Conservation (phyloP, 179 eudicot genomes). For the Spinacia oleracea region DNA sequence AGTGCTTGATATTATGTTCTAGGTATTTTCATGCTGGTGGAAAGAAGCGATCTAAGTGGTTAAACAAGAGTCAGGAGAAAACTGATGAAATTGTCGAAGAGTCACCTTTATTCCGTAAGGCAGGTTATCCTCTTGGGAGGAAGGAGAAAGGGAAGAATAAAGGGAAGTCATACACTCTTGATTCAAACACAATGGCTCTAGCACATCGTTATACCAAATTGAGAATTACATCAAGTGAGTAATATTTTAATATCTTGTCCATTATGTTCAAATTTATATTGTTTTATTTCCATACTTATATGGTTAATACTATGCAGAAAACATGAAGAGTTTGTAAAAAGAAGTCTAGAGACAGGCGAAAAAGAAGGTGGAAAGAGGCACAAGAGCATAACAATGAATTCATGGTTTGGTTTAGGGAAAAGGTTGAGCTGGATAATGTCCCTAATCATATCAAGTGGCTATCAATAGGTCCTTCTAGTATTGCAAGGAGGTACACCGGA, state of each 20-base stretch:
- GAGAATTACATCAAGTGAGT: neutral
- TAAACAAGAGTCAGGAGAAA: neutral
- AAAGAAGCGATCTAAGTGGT: neutral
- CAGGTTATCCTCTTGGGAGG: no score
- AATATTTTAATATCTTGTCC: neutral
- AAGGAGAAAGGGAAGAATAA: neutral
- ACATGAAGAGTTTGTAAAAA: neutral
- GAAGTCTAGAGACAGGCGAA: neutral
- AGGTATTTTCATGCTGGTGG: neutral
- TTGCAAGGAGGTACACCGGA: neutral
- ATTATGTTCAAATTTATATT: no score
- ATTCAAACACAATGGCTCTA: neutral
- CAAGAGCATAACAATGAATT: neutral
- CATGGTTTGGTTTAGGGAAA: no score
- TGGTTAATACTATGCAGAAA: neutral
- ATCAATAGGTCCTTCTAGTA: neutral
- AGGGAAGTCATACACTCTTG: neutral
- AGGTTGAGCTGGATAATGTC: neutral
- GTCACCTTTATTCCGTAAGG: no score
- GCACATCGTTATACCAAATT: neutral
- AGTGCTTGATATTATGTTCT: neutral
- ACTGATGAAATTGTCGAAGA: neutral
- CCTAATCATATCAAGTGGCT: neutral
- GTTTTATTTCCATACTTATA: neutral
- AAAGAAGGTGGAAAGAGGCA: neutral